A percentile compares a stretch with the other conserved stretches of the same genome.
Evolutionary conservation across 2,329 filamentous ascomycete genomes (phyloP).

Genomic region (Pezicula neosporulosa): DNA sequence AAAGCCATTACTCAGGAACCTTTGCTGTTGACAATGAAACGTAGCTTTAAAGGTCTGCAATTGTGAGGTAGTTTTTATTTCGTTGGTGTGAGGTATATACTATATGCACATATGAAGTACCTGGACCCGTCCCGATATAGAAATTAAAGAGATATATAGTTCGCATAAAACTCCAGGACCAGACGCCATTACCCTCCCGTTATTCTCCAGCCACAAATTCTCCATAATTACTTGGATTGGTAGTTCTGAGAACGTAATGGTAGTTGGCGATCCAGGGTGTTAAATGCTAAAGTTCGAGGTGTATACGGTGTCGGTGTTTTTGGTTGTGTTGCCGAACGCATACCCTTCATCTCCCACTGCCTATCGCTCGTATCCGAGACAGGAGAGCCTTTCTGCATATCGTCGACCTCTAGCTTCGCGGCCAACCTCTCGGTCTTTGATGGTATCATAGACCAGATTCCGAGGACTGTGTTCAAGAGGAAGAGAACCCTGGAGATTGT

Average conservation of each 20-base stretch:
- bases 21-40: no score
- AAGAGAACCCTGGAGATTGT: constrained; percentile 50
- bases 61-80: no score
- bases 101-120: no score
- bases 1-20: no score
- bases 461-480: constrained; percentile 53
- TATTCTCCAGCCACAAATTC: no score
- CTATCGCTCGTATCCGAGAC: constrained; percentile 37
- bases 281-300: constrained; percentile 65
- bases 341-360: constrained; percentile 56
- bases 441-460: constrained; percentile 49
- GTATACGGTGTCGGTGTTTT: constrained; percentile 52
- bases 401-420: constrained; percentile 52
- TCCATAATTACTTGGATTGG: no score
- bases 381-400: constrained; percentile 33
- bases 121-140: no score
- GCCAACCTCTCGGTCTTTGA: constrained; percentile 34
- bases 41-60: no score
- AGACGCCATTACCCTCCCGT: no score
- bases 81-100: no score
- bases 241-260: constrained; percentile 37
- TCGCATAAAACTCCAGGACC: no score
- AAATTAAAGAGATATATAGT: no score
- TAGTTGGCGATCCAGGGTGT: constrained; percentile 56
- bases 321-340: constrained; percentile 34